Conservation (phyloP, 371 early-diverging fungal genomes). For the Mycotypha africana region DNA sequence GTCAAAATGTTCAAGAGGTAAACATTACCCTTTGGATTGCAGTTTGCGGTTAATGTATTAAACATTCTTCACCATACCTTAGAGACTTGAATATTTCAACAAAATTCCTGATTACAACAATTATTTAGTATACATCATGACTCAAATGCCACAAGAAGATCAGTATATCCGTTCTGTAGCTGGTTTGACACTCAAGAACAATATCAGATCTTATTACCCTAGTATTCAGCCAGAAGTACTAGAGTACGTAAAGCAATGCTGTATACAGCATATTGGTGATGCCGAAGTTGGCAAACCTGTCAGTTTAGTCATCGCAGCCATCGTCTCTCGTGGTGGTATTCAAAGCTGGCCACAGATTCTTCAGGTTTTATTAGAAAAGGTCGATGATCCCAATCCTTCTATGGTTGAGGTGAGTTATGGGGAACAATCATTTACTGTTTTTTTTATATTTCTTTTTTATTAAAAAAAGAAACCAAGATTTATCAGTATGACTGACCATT, state of each 20-base stretch:
- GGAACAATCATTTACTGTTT: too few species aligned
- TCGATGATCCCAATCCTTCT: conserved; percentile 63
- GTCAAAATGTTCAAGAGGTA: conserved; percentile 41
- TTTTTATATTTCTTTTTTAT: too few species aligned
- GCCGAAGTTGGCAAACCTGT: conserved; percentile 65
- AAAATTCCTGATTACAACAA: conserved; percentile 85
- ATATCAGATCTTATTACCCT: conserved; percentile 58
- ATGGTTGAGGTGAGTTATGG: conserved; percentile 76
- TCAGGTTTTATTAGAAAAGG: conserved; percentile 65
- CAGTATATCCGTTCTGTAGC: conserved; percentile 73
- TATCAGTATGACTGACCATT: too few species aligned
- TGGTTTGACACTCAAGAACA: conserved; percentile 87
- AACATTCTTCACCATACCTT: conserved; percentile 4
- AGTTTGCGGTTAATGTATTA: too few species aligned
- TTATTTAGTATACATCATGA: conserved; percentile 84
- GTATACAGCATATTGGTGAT: conserved; percentile 75
- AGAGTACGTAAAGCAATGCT: conserved; percentile 69
- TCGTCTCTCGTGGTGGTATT: conserved; percentile 64
- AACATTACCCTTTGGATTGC: too few species aligned
- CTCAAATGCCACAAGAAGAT: conserved; percentile 63
- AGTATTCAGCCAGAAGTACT: conserved; percentile 62
- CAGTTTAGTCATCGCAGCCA: conserved; percentile 72
- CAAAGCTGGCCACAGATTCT: conserved; percentile 83
- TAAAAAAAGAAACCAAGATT: too few species aligned
- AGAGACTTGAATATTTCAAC: conserved; percentile 83